phyloP scores from a whole-genome alignment of 2,329 filamentous ascomycete genomes.

The Huntiella abstrusa region DNA sequence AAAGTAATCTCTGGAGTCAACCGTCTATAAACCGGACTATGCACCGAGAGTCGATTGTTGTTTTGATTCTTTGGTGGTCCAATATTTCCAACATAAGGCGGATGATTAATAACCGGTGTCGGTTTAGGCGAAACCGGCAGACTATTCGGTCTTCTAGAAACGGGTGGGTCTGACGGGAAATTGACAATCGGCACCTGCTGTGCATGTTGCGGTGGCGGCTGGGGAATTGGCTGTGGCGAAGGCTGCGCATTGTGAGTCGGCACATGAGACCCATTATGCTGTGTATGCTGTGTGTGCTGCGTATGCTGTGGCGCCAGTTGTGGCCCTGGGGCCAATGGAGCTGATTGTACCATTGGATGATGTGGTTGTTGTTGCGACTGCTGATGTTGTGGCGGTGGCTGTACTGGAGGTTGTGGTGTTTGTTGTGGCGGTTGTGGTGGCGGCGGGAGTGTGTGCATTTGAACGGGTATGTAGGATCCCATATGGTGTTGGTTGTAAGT shows the following conservation, averaged over 20 bases:
- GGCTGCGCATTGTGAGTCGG: not conserved
- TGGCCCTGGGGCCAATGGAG: not conserved
- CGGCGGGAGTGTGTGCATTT: not conserved
- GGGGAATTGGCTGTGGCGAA: not conserved
- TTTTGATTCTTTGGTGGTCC: conserved; percentile 1
- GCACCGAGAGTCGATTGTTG: conserved; percentile 8
- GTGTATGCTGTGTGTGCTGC: not conserved
- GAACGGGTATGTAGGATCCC: not conserved
- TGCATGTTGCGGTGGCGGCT: conserved; percentile 1
- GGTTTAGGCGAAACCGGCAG: conserved; percentile 9
- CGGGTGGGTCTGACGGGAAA: conserved; percentile 3
- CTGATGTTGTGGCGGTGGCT: too few species aligned
- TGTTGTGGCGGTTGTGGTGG: not conserved
- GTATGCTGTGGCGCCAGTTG: not conserved
- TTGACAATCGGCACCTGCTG: conserved; percentile 4
- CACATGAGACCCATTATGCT: not conserved
- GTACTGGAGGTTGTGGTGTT: not conserved
- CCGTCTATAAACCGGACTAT: conserved; percentile 4
- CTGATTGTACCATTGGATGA: too few species aligned
- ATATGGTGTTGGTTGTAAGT: not conserved
- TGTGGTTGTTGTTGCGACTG: not conserved
- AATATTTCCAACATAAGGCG: conserved; percentile 3
- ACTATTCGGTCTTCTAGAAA: conserved; percentile 9
- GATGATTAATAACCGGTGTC: conserved; percentile 6
- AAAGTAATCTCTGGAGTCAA: conserved; percentile 9